Conservation (phyloP, 2,329 filamentous ascomycete species). For the Epichloe amarillans region DNA sequence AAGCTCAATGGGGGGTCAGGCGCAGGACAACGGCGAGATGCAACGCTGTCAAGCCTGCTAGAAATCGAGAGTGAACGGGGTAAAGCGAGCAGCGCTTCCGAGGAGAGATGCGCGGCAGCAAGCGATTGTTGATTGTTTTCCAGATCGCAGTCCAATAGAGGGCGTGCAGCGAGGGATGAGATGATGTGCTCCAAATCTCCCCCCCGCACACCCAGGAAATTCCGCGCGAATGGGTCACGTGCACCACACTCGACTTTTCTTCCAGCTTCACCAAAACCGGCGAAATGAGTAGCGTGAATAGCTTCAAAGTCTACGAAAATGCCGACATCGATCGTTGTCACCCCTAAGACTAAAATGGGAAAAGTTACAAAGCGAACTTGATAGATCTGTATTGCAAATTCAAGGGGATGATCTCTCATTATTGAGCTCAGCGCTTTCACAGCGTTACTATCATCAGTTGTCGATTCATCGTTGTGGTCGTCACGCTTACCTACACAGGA, state of each 20-base stretch:
- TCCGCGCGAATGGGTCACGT: background rate
- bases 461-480: too few relatives aligned
- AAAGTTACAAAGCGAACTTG: too few relatives aligned
- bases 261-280: background rate
- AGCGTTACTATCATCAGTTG: too few relatives aligned
- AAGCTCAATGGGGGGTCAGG: slow-evolving; percentile 2
- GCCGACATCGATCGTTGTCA: too few relatives aligned
- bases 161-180: background rate
- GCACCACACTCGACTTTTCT: background rate
- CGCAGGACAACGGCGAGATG: background rate
- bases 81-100: slow-evolving; percentile 5
- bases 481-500: too few relatives aligned
- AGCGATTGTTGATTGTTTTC: background rate
- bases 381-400: too few relatives aligned
- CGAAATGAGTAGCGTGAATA: background rate
- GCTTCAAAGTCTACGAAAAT: background rate
- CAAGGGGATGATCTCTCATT: too few relatives aligned
- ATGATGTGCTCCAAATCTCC: background rate
- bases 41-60: background rate
- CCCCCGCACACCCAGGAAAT: background rate
- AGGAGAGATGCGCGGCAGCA: slow-evolving; percentile 2
- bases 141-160: background rate
- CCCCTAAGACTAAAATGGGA: too few relatives aligned
- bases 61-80: background rate
- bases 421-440: too few relatives aligned